Evolutionary conservation across 2,329 filamentous ascomycete species (phyloP).

Genomic region (Fusarium stilboides): DNA sequence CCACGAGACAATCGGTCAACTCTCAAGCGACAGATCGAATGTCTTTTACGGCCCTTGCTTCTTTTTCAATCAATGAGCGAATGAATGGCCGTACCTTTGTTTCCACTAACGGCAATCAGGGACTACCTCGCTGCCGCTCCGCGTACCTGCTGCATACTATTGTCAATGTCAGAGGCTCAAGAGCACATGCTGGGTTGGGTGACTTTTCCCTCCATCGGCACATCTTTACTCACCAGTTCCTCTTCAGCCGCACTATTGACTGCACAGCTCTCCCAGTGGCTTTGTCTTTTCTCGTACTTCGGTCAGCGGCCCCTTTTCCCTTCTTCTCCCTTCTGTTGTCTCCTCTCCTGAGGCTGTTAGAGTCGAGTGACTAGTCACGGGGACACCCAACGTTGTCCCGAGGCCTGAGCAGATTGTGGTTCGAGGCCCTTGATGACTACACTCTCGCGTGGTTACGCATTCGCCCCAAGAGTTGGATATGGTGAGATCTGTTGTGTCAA

Average conservation of each 20-base stretch:
- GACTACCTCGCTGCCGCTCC: conserved; percentile 31
- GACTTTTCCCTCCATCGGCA: conserved; percentile 41
- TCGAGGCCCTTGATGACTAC: conserved; percentile 46
- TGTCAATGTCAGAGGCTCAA: conserved; percentile 33
- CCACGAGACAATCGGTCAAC: conserved; percentile 51
- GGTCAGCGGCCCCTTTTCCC: conserved; percentile 33
- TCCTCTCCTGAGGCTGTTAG: conserved; percentile 32
- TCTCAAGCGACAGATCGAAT: conserved; percentile 48
- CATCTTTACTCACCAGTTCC: conserved; percentile 44
- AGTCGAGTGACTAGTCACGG: conserved; percentile 49
- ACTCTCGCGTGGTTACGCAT: conserved; percentile 37
- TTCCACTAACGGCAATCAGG: conserved; percentile 29
- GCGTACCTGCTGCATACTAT: conserved; percentile 34
- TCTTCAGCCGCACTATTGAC: conserved; percentile 33
- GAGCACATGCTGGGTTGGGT: conserved; percentile 47
- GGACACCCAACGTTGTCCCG: conserved; percentile 44
- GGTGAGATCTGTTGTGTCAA: conserved; percentile 37
- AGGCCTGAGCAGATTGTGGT: conserved; percentile 43
- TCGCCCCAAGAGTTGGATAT: conserved; percentile 34
- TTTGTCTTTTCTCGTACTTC: conserved; percentile 30
- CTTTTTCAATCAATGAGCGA: conserved; percentile 37
- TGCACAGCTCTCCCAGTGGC: conserved; percentile 12
- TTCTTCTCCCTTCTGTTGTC: conserved; percentile 23
- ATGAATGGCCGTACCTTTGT: conserved; percentile 33
- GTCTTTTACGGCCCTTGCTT: conserved; percentile 40